Conservation (phyloP, 257 asterid species). For the Buddleja alternifolia region DNA sequence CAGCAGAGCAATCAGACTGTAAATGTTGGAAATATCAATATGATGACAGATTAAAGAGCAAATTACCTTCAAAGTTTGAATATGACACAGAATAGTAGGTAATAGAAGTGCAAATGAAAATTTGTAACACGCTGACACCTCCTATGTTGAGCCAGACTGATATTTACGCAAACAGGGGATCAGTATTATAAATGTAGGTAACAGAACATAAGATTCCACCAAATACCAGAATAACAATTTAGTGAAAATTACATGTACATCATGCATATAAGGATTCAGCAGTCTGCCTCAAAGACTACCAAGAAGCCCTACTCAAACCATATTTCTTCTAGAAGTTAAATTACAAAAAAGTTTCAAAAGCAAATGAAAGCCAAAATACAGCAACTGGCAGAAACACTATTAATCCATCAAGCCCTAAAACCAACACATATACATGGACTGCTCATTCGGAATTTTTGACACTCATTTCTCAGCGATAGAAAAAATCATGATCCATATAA, state of each 20-base stretch:
- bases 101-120: no score
- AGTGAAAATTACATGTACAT: neutral
- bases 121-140: neutral
- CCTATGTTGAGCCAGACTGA: neutral
- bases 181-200: neutral
- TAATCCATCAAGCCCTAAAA: neutral
- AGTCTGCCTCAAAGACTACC: neutral
- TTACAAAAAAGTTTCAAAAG: neutral
- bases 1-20: slow-evolving; percentile 28
- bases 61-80: neutral
- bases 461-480: neutral
- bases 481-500: neutral
- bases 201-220: neutral
- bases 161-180: neutral
- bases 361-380: neutral
- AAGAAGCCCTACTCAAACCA: neutral
- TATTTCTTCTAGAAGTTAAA: neutral
- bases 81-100: slow-evolving; percentile 6
- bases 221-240: neutral
- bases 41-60: neutral
- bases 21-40: neutral
- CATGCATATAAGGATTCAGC: neutral
- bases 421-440: neutral
- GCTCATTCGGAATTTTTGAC: neutral
- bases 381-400: neutral